Evolutionary conservation across 1,284 basidiomycete genomes (phyloP), one percentile per base, ranked within the genome.

Genomic region (Gomphus sp.): DNA sequence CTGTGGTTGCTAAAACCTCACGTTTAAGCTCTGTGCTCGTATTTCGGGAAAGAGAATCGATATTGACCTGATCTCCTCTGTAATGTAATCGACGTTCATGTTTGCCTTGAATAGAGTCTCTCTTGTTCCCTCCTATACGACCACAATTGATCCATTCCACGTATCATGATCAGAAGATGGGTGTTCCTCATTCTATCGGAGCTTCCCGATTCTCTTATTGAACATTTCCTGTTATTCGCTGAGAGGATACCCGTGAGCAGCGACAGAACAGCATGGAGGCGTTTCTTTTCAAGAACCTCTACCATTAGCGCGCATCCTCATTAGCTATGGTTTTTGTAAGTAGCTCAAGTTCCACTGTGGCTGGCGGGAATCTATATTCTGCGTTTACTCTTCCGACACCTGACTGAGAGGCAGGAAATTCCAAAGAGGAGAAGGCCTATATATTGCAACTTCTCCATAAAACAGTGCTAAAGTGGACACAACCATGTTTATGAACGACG

Each of bases 381-480:
- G 51, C 66, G 72, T 59, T 70, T 67, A 5, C 74, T 75, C 4
- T 66, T 12, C 71, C 73, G 49, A 69, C 71, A 14, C 65, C 66
- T 8, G 72, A 73, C 56, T 77, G 75, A 75, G 69, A 74, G 56
- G 37, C 66, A 12, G 66, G 68, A 45, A 76, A 70, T 65, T 72
- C 72, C 14, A 68, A 67, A 54, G 66, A 67, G 33, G 76, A 75
- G 64, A 72, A 68, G 54, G 61, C 64, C 52, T 67, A 72, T 56
- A 62, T 73, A 18, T 63, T 76, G 37, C 64, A 62, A 16, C 64
- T 68, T 55, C 69, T 76, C 70, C 68, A 72, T 45, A 61, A 60
- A 14, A 66, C 70, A 5, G 75, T 77, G 56, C 28, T 63, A 18
- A 74, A 74, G 55, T 76, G 75, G 75, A 74, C 75, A 22, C 70